Percentiles rank a stretch among this genome's conserved stretches.
Evolutionary conservation across 179 eudicot genomes (phyloP).

Genomic region (Beta macrorhiza): DNA sequence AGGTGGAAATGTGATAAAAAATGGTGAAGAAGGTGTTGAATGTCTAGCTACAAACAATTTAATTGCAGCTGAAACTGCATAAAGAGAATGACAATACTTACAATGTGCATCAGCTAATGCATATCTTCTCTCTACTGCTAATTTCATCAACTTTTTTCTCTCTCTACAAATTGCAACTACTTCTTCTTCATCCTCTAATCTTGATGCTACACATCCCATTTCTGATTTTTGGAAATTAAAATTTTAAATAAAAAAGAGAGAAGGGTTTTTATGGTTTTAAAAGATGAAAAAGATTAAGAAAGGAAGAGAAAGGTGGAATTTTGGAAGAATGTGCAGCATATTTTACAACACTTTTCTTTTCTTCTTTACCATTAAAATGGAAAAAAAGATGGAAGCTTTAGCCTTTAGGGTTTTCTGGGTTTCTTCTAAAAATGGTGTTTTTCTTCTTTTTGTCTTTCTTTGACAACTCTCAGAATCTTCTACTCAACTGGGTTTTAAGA

Average conservation of each 20-base stretch:
- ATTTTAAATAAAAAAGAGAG: background rate
- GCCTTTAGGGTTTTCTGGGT: conserved; percentile 26
- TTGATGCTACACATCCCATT: conserved; percentile 72
- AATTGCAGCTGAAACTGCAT: conserved; percentile 81
- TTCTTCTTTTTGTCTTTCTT: background rate
- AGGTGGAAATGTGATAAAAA: conserved; percentile 70
- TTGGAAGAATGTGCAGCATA: conserved; percentile 29
- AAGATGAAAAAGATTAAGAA: background rate
- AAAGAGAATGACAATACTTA: conserved; percentile 71
- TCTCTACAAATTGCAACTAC: conserved; percentile 80
- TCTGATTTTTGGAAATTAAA: background rate
- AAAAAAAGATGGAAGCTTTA: conserved; percentile 25
- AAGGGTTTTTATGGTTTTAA: conserved; percentile 20
- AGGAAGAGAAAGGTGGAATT: conserved; percentile 29
- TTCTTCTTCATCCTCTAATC: conserved; percentile 74
- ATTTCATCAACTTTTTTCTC: conserved; percentile 68
- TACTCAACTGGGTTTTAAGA: conserved; percentile 22
- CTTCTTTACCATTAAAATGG: conserved; percentile 26
- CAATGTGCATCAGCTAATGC: conserved; percentile 83
- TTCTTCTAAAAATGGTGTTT: conserved; percentile 27
- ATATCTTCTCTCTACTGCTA: conserved; percentile 79
- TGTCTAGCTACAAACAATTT: conserved; percentile 85
- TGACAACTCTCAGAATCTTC: no score
- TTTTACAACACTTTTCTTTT: conserved; percentile 26
- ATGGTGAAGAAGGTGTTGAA: conserved; percentile 72